Evolutionary conservation across 2,329 filamentous ascomycete genomes (phyloP).

Genomic region (Penicillium glabrum): DNA sequence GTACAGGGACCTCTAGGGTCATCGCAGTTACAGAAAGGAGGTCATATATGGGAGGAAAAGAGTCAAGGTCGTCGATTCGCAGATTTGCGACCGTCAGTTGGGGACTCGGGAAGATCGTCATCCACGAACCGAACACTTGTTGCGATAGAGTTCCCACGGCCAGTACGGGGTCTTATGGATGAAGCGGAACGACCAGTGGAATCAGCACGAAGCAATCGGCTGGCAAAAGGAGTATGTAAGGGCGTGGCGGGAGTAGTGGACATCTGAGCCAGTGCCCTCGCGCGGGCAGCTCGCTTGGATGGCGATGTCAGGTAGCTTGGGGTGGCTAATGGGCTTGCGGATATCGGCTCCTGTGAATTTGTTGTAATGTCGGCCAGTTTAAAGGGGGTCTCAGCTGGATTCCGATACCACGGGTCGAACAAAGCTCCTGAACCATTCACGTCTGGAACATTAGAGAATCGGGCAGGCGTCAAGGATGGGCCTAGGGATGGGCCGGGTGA

Average conservation of each 20-base stretch:
- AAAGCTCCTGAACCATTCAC: slow-evolving; percentile 23
- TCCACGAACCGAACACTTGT: slow-evolving; percentile 44
- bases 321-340: slow-evolving; percentile 39
- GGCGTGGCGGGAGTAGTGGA: slow-evolving; percentile 49
- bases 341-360: slow-evolving; percentile 28
- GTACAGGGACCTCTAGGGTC: slow-evolving; percentile 11
- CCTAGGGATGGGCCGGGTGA: slow-evolving; percentile 22
- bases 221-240: slow-evolving; percentile 45
- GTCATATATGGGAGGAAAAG: slow-evolving; percentile 13
- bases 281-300: slow-evolving; percentile 47
- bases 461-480: background rate
- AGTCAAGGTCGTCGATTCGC: slow-evolving; percentile 31
- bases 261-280: slow-evolving; percentile 40
- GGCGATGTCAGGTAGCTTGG: slow-evolving; percentile 47
- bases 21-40: background rate
- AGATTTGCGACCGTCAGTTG: slow-evolving; percentile 39
- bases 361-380: slow-evolving; percentile 37
- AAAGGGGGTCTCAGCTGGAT: slow-evolving; percentile 34
- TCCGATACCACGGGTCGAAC: slow-evolving; percentile 38
- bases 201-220: slow-evolving; percentile 34
- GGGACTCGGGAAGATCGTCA: slow-evolving; percentile 40
- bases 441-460: background rate
- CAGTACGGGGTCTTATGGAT: slow-evolving; percentile 24
- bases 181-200: slow-evolving; percentile 23
- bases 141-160: slow-evolving; percentile 30